These are phyloP conservation scores for Mycena vulgaris DNA, from an alignment of 768 basidiomycete genomes.

Conservation along the genomic window DNA sequence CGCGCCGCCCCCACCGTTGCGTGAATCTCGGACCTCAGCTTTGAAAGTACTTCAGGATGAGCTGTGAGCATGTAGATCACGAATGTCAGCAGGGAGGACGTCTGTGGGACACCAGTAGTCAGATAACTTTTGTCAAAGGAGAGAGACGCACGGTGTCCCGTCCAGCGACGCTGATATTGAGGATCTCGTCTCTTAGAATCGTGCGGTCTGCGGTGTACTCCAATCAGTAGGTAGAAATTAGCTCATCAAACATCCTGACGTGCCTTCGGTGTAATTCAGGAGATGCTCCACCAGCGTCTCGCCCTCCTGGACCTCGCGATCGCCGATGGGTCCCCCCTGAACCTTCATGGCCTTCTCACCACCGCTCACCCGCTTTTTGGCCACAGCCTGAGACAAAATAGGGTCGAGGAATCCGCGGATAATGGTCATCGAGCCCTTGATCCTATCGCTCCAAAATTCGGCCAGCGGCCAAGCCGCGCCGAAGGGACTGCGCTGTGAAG, in stretches of 20 bases:
- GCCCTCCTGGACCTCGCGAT: slow-evolving; percentile 56
- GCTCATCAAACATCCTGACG: slow-evolving; percentile 18
- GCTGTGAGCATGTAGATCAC: slow-evolving; percentile 44
- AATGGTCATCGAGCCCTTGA: slow-evolving; percentile 59
- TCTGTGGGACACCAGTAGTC: slow-evolving; percentile 44
- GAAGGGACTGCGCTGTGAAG: slow-evolving; percentile 55
- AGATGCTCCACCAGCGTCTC: slow-evolving; percentile 66
- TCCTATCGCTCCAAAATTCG: slow-evolving; percentile 68
- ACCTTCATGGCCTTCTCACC: slow-evolving; percentile 12
- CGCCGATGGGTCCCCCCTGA: slow-evolving; percentile 24
- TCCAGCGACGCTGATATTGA: slow-evolving; percentile 62
- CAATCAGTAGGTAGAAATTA: background rate
- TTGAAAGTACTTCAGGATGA: slow-evolving; percentile 61
- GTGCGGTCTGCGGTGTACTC: slow-evolving; percentile 49
- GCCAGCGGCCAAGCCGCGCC: slow-evolving; percentile 66
- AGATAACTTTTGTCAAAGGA: background rate
- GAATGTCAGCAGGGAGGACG: slow-evolving; percentile 67
- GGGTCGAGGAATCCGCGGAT: slow-evolving; percentile 69
- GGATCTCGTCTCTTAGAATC: slow-evolving; percentile 61
- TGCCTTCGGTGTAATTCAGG: slow-evolving; percentile 67
- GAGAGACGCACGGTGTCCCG: slow-evolving; percentile 56
- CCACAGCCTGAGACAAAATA: slow-evolving; percentile 63
- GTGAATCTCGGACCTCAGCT: slow-evolving; percentile 60
- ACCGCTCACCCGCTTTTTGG: slow-evolving; percentile 47
- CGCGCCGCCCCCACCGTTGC: slow-evolving; percentile 59